Conservation (phyloP, 768 basidiomycete species). For the Suillus alpinus region DNA sequence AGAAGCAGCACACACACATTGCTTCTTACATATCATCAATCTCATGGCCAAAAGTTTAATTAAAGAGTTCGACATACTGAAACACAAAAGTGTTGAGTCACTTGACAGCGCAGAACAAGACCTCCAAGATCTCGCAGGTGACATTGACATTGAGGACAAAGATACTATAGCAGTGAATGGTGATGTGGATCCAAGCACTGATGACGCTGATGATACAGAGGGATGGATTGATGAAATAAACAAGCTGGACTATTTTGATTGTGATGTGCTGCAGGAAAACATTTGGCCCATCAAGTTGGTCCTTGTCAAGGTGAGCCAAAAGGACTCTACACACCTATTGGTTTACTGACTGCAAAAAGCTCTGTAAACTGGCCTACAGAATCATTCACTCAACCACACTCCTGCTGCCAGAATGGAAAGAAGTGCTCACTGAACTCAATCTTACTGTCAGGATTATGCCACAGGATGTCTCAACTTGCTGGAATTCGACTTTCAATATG, state of each 20-base stretch:
- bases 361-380: conserved; percentile 16
- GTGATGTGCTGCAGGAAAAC: conserved; percentile 2
- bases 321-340: not conserved
- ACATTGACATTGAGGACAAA: too few relatives aligned
- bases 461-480: conserved; percentile 7
- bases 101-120: not conserved
- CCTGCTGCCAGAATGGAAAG: conserved; percentile 22
- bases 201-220: conserved; percentile 9
- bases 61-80: not conserved
- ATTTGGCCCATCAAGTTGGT: not conserved
- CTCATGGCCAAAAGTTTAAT: conserved; percentile 31
- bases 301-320: conserved; percentile 3
- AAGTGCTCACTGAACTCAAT: conserved; percentile 8
- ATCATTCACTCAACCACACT: conserved; percentile 19
- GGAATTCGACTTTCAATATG: conserved; percentile 2
- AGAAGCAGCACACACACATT: not conserved
- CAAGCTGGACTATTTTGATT: conserved; percentile 10
- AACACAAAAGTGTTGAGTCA: not conserved
- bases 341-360: conserved; percentile 8
- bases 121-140: not conserved
- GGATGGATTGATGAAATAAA: conserved; percentile 16
- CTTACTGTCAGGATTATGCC: conserved; percentile 6
- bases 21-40: conserved; percentile 30
- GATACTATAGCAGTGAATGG: too few relatives aligned
- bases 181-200: not conserved